phyloP scores from a whole-genome alignment of 225 moss, liverwort and hornwort species.

The Polytrichum formosum region DNA sequence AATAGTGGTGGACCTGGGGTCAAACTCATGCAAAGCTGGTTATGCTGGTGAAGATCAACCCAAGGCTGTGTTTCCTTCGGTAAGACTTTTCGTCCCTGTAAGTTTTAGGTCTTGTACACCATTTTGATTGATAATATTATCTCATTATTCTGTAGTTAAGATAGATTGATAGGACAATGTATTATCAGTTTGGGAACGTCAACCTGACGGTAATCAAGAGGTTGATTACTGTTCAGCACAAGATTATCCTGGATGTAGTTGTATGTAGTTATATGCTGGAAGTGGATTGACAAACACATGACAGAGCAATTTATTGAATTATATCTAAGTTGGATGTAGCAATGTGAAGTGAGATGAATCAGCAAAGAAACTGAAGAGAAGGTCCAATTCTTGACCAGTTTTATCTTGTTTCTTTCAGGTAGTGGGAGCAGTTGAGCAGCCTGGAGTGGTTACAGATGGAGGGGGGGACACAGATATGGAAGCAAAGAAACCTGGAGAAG shows the following conservation, averaged over 20 bases:
- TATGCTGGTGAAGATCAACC: constrained; percentile 98
- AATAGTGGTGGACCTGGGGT: constrained; percentile 93
- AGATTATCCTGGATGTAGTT: too few species aligned
- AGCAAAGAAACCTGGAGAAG: constrained; percentile 52
- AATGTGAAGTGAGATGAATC: background rate
- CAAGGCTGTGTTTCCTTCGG: constrained; percentile 82
- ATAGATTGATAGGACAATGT: too few species aligned
- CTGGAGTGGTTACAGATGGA: constrained; percentile 43
- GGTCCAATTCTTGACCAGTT: too few species aligned
- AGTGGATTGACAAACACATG: too few species aligned
- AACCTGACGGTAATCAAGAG: too few species aligned
- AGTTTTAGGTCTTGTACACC: too few species aligned
- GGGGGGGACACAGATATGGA: constrained; percentile 46
- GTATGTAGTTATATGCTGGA: too few species aligned
- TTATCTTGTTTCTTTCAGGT: constrained; percentile 39
- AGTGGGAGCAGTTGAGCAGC: constrained; percentile 67
- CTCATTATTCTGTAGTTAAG: too few species aligned
- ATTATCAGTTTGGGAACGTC: too few species aligned
- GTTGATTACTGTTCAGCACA: too few species aligned
- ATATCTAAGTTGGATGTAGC: background rate
- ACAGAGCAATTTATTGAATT: too few species aligned
- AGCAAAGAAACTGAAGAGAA: background rate
- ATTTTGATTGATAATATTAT: too few species aligned
- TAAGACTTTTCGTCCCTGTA: constrained; percentile 12
- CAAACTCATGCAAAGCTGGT: constrained; percentile 92